Base-by-base conservation (phyloP, 768 basidiomycete genomes). In the Auricularia sp. region DNA sequence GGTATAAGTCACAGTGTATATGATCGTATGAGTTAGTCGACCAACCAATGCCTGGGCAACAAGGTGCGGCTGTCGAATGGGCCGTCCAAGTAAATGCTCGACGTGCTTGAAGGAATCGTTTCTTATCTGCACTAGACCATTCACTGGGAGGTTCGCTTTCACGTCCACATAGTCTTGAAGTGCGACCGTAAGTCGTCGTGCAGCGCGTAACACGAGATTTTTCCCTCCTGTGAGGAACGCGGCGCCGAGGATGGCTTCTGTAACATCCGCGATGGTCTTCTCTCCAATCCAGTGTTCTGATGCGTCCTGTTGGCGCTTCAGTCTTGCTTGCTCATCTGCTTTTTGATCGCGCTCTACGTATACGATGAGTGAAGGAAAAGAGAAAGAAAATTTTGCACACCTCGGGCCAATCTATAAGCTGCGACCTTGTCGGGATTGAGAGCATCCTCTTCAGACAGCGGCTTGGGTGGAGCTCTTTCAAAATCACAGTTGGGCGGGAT, bases 211-310 rank as follows among this genome's bases (percentile, higher is more conserved):
- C 5, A 87, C 91, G 21, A 75, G 73, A 62, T 89, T 87, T 61
- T 80, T 78, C 62, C 90, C 91, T 11, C 87, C 87, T 29, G 87
- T 84, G 56, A 89, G 77, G 71, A 86, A 92, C 3, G 88, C 90
- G 18, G 91, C 91, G 39, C 87, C 92, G 34, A 93, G 84, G 65
- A 93, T 84, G 3, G 92, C 90, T 74, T 94, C 92, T 8, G 84
- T 83, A 53, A 92, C 88, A 74, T 94, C 92, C 61, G 92, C 91
- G 35, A 92, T 67, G 67, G 88, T 91, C 84, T 93, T 93, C 76
- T 92, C 89, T 56, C 88, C 90, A 3, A 92, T 72, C 81, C 82
- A 84, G 61, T 84, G 83, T 61, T 70, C 74, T 67, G 69, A 73
- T 35, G 81, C 79, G 36, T 80, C 77, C 54, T 71, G 72, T 71